phyloP scores from a whole-genome alignment of 176 grass and related monocot genomes.

The Oryza officinalis region DNA sequence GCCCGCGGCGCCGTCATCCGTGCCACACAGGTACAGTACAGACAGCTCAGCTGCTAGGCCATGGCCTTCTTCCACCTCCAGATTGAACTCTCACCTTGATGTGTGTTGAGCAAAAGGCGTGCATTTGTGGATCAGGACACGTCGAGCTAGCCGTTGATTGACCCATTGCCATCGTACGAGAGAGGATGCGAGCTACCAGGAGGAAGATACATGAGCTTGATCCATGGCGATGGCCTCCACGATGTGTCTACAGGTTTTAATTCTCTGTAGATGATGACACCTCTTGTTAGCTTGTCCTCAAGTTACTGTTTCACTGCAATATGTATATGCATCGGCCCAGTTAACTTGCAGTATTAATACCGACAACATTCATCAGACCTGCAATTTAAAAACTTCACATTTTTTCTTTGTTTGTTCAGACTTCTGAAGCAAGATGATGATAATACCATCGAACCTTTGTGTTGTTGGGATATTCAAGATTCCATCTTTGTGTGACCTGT shows the following conservation, averaged over 20 bases:
- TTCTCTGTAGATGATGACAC: background rate
- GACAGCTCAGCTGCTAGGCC: background rate
- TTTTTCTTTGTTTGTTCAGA: background rate
- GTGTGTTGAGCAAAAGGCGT: background rate
- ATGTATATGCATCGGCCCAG: background rate
- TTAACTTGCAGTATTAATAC: background rate
- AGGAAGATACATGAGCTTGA: slow-evolving; percentile 72
- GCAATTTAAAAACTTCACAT: background rate
- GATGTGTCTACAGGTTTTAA: slow-evolving; percentile 80
- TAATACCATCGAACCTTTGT: background rate
- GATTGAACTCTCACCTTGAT: background rate
- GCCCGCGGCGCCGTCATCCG: slow-evolving; percentile 63
- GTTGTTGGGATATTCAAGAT: background rate
- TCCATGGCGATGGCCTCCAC: slow-evolving; percentile 62
- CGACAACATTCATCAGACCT: background rate
- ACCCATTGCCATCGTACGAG: slow-evolving; percentile 79
- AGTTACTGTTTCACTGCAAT: background rate
- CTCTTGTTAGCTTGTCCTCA: background rate
- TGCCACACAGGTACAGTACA: slow-evolving; percentile 51
- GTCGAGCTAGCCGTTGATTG: slow-evolving; percentile 64
- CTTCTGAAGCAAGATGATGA: background rate
- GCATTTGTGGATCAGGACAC: slow-evolving; percentile 51
- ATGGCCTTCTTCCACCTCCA: background rate
- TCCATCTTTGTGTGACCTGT: background rate
- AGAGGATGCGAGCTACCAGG: slow-evolving; percentile 77